phyloP scores from a whole-genome alignment of 345 rosid species.

The Sisymbrium altissimum region DNA sequence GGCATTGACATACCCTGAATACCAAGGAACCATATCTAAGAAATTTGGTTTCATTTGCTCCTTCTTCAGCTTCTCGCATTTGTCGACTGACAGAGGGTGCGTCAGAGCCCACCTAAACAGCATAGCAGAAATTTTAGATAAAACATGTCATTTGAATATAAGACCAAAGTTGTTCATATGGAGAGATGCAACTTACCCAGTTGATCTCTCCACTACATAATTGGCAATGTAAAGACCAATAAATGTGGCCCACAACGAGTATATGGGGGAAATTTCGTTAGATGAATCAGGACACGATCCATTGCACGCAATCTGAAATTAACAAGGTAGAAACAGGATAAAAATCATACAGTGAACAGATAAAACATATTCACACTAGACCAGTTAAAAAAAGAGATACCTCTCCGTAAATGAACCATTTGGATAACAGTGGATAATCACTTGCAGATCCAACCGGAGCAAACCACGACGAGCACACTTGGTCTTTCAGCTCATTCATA shows the following conservation, averaged over 20 bases:
- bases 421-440: conserved; percentile 94
- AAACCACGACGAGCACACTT: conserved; percentile 98
- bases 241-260: conserved; percentile 98
- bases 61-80: conserved; percentile 69
- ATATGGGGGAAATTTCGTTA: conserved; percentile 94
- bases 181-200: conserved; percentile 65
- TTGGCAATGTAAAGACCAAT: conserved; percentile 98
- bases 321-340: conserved; percentile 7
- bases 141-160: background rate
- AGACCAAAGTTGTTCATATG: background rate
- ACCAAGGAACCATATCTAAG: conserved; percentile 99
- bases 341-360: background rate
- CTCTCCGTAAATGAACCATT: conserved; percentile 99
- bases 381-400: conserved; percentile 36
- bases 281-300: conserved; percentile 73
- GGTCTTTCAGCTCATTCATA: conserved; percentile 86
- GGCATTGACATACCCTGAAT: conserved; percentile 74
- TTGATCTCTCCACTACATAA: conserved; percentile 96
- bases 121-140: background rate
- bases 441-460: conserved; percentile 99
- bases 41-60: conserved; percentile 91
- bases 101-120: conserved; percentile 92
- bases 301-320: conserved; percentile 54
- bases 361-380: background rate
- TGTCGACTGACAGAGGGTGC: conserved; percentile 81